phyloP scores from a whole-genome alignment of 2,329 filamentous ascomycete genomes.

The Fusarium sp. region DNA sequence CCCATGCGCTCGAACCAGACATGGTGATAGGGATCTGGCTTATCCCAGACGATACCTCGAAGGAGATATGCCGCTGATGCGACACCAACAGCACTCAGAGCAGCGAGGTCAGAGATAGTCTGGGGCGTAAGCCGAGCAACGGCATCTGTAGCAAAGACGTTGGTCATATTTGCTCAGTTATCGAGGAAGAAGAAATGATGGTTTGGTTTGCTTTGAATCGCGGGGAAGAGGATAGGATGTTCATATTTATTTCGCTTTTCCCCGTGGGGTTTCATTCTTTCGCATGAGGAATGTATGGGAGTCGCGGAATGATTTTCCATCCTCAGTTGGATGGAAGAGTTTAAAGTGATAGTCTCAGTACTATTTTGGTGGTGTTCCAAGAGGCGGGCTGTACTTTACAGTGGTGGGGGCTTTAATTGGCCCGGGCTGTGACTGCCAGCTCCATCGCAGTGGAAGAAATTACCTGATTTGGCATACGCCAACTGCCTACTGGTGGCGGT shows the following conservation, averaged over 20 bases:
- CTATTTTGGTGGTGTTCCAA: too few species aligned
- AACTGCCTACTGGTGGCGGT: too few species aligned
- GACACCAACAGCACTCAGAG: constrained; percentile 44
- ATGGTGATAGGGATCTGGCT: constrained; percentile 62
- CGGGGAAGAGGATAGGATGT: constrained; percentile 18
- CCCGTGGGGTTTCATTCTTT: constrained; percentile 1
- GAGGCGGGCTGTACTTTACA: too few species aligned
- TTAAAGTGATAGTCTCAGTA: neutral
- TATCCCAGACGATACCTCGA: constrained; percentile 61
- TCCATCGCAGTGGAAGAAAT: constrained; percentile 10
- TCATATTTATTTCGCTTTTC: constrained; percentile 10
- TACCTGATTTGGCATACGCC: constrained; percentile 15
- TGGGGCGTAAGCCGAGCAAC: constrained; percentile 36
- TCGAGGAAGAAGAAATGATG: neutral
- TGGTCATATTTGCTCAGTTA: constrained; percentile 34
- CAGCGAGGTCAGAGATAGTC: constrained; percentile 44
- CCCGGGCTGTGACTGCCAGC: too few species aligned
- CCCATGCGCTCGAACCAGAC: constrained; percentile 65
- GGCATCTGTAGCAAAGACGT: constrained; percentile 38
- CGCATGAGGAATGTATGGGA: neutral
- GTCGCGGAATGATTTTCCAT: neutral
- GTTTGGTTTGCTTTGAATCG: neutral
- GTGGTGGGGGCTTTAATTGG: constrained; percentile 12
- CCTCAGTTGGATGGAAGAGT: neutral
- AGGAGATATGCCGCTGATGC: constrained; percentile 55